phyloP scores from a whole-genome alignment of 1,139 yeast species.

The Kodamaea alishanica region DNA sequence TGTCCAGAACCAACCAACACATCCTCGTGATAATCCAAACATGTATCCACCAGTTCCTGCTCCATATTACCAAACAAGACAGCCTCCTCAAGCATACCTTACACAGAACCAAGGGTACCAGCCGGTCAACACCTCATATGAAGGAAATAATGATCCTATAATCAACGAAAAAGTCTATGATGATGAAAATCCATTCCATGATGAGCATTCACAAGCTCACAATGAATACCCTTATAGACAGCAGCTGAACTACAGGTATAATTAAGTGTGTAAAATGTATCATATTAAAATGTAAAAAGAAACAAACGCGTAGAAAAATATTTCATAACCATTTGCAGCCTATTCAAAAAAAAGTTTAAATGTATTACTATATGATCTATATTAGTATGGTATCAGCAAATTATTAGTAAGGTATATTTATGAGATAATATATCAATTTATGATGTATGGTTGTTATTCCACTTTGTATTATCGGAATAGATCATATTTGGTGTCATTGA shows the following conservation, averaged over 20 bases:
- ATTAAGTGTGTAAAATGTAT: too few relatives aligned
- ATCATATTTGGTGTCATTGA: slow-evolving; percentile 4
- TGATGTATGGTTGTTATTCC: too few relatives aligned
- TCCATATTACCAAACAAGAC: slow-evolving; percentile 16
- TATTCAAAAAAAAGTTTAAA: too few relatives aligned
- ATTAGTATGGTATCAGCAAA: too few relatives aligned
- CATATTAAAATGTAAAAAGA: too few relatives aligned
- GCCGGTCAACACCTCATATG: slow-evolving; percentile 11
- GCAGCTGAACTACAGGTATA: too few relatives aligned
- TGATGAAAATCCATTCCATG: slow-evolving; percentile 15
- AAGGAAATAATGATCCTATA: slow-evolving; percentile 1
- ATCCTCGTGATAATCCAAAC: slow-evolving; percentile 31
- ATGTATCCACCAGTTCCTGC: slow-evolving; percentile 35
- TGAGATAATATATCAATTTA: too few relatives aligned
- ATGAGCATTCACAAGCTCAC: slow-evolving; percentile 2
- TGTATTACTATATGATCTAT: too few relatives aligned
- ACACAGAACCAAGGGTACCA: slow-evolving; percentile 15
- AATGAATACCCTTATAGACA: not conserved
- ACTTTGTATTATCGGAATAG: not conserved
- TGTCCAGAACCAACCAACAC: slow-evolving; percentile 11
- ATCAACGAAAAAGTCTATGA: slow-evolving; percentile 3
- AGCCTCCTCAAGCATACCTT: slow-evolving; percentile 16
- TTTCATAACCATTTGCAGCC: too few relatives aligned
- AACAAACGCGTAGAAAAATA: too few relatives aligned
- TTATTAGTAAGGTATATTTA: too few relatives aligned